Conservation (phyloP, 768 basidiomycete species). For the Amanita molliuscula region DNA sequence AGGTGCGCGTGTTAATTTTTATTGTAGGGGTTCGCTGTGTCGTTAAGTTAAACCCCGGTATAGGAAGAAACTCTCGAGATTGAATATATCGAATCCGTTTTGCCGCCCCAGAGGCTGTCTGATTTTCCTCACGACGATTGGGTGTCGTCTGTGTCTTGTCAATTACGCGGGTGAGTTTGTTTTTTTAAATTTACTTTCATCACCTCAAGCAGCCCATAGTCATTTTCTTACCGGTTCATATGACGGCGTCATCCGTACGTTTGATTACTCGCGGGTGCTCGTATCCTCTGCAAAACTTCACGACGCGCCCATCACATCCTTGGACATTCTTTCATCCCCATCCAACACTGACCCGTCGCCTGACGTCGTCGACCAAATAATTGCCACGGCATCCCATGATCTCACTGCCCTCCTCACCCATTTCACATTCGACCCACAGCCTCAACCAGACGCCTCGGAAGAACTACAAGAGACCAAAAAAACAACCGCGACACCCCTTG, state of each 20-base stretch:
- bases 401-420: constrained; percentile 53
- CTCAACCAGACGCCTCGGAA: neutral
- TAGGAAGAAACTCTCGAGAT: constrained; percentile 88
- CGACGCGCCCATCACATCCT: constrained; percentile 56
- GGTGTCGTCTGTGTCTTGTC: constrained; percentile 75
- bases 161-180: constrained; percentile 35
- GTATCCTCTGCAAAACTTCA: constrained; percentile 43
- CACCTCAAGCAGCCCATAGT: constrained; percentile 22
- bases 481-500: constrained; percentile 31
- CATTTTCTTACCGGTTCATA: constrained; percentile 74
- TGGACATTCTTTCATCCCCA: constrained; percentile 32
- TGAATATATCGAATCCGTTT: constrained; percentile 83
- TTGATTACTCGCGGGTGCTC: constrained; percentile 57
- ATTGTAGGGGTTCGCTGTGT: neutral
- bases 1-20: constrained; percentile 32
- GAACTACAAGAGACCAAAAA: constrained; percentile 4
- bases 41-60: neutral
- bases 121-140: constrained; percentile 86
- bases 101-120: constrained; percentile 78
- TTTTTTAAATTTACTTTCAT: constrained; percentile 6
- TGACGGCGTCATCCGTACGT: constrained; percentile 65
- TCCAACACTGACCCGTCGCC: constrained; percentile 3
- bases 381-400: constrained; percentile 75
- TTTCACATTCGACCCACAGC: constrained; percentile 19
- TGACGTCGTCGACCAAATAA: constrained; percentile 21